A percentile compares a stretch with the other conserved stretches of the same genome.
These are phyloP conservation scores for Sparassis latifolia DNA, from an alignment of 1,284 basidiomycete species.

Conservation along the genomic window DNA sequence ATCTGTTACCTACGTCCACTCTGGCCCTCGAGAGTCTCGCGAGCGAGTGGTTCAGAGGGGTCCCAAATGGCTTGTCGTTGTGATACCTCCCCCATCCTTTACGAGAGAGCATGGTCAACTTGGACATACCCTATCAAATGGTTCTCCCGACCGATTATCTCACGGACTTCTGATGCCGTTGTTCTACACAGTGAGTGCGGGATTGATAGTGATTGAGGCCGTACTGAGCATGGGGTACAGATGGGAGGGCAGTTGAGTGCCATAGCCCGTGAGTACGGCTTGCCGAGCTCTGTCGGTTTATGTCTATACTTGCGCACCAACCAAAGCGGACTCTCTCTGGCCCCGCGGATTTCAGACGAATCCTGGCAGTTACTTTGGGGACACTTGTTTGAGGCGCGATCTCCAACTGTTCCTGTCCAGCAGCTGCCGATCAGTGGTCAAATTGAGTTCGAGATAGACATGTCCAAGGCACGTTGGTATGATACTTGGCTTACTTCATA, in stretches of 20 bases:
- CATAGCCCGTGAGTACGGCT: conserved; percentile 74
- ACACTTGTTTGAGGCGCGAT: conserved; percentile 48
- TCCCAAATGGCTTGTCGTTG: conserved; percentile 39
- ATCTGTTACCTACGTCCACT: conserved; percentile 50
- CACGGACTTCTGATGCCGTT: conserved; percentile 71
- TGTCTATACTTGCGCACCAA: conserved; percentile 65
- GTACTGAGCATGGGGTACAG: conserved; percentile 28
- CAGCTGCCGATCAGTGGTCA: conserved; percentile 58
- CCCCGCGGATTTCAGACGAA: conserved; percentile 72
- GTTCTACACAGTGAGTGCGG: conserved; percentile 55
- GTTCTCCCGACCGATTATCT: conserved; percentile 52
- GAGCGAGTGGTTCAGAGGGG: conserved; percentile 39
- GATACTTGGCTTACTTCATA: conserved; percentile 54
- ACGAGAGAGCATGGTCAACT: conserved; percentile 52
- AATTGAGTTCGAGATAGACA: conserved; percentile 76
- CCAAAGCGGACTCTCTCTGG: conserved; percentile 46
- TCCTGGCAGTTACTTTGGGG: conserved; percentile 69
- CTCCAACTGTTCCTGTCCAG: conserved; percentile 28
- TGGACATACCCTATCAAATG: conserved; percentile 51
- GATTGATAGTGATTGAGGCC: neutral
- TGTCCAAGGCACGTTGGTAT: conserved; percentile 67
- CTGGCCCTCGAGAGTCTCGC: conserved; percentile 41
- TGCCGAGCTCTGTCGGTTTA: conserved; percentile 66
- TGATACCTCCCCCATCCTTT: conserved; percentile 57
- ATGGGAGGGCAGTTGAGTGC: conserved; percentile 68